phyloP scores from a whole-genome alignment of 129 eudicot species.

The Deinandra increscens region DNA sequence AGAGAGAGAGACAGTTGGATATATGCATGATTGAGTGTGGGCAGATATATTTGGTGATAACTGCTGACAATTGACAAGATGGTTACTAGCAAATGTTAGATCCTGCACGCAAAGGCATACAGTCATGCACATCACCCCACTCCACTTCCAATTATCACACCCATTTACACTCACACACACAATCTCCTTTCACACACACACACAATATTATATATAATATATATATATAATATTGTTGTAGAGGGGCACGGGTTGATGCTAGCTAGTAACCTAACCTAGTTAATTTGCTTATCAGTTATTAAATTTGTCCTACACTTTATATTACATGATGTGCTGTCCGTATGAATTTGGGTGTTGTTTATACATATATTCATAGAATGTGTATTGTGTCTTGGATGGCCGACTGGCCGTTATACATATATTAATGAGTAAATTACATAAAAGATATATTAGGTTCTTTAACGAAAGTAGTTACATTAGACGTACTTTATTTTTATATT shows the following conservation, averaged over 20 bases:
- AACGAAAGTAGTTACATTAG: no score
- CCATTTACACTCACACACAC: slow-evolving; percentile 34
- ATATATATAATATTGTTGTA: no score
- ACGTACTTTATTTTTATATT: no score
- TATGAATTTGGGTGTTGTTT: no score
- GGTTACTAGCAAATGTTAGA: slow-evolving; percentile 43
- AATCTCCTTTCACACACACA: slow-evolving; percentile 15
- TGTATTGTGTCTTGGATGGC: no score
- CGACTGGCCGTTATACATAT: no score
- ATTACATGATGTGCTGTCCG: no score
- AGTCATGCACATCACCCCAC: slow-evolving; percentile 33
- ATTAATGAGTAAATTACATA: no score
- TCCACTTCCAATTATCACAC: slow-evolving; percentile 31
- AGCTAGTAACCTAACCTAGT: background rate
- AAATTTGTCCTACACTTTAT: background rate
- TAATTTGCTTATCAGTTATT: background rate
- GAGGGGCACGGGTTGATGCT: background rate
- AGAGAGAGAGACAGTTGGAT: background rate
- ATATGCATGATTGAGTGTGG: slow-evolving; percentile 34
- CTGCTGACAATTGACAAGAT: slow-evolving; percentile 40
- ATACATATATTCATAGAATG: no score
- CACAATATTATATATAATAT: background rate
- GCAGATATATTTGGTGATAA: slow-evolving; percentile 30
- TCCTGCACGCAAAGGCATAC: slow-evolving; percentile 44
- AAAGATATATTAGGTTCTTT: no score